phyloP scores from a whole-genome alignment of 1,139 yeast genomes.

The Martiniozyma asiatica region DNA sequence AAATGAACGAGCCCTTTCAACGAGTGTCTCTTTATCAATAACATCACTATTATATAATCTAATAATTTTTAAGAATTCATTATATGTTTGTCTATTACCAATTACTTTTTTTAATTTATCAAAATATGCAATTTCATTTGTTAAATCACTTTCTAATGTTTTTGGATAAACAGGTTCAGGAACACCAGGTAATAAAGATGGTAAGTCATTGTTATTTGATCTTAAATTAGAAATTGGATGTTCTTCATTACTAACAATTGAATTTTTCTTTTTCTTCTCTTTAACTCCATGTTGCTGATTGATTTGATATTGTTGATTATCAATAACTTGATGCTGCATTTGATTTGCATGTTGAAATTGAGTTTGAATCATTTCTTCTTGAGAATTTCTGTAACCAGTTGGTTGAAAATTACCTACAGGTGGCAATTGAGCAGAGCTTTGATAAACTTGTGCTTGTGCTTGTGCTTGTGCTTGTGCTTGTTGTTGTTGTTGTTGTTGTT shows the following conservation, averaged over 20 bases:
- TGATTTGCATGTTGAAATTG: conserved; percentile 7
- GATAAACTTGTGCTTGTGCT: conserved; percentile 7
- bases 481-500: conserved; percentile 12
- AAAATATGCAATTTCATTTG: conserved; percentile 81
- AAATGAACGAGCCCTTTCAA: conserved; percentile 76
- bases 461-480: conserved; percentile 10
- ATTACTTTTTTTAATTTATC: conserved; percentile 86
- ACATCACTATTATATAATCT: conserved; percentile 84
- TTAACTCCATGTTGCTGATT: conserved; percentile 1
- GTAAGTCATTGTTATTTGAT: conserved; percentile 30
- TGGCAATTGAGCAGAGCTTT: conserved; percentile 48
- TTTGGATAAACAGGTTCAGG: conserved; percentile 79
- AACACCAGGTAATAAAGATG: conserved; percentile 71
- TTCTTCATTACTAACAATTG: conserved; percentile 24
- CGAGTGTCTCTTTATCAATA: conserved; percentile 70
- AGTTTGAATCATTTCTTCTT: conserved; percentile 11
- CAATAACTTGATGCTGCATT: conserved; percentile 6
- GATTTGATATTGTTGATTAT: conserved; percentile 1
- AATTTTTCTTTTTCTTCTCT: conserved; percentile 7
- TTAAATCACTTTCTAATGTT: conserved; percentile 46
- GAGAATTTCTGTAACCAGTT: conserved; percentile 35
- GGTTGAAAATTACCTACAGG: conserved; percentile 96
- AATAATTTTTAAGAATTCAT: conserved; percentile 79
- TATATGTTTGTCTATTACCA: conserved; percentile 81
- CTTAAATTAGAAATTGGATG: conserved; percentile 46